Evolutionary conservation across 805 yeast species (phyloP), one percentile per base, ranked within the genome.

Genomic region (Metschnikowia cerradonensis): DNA sequence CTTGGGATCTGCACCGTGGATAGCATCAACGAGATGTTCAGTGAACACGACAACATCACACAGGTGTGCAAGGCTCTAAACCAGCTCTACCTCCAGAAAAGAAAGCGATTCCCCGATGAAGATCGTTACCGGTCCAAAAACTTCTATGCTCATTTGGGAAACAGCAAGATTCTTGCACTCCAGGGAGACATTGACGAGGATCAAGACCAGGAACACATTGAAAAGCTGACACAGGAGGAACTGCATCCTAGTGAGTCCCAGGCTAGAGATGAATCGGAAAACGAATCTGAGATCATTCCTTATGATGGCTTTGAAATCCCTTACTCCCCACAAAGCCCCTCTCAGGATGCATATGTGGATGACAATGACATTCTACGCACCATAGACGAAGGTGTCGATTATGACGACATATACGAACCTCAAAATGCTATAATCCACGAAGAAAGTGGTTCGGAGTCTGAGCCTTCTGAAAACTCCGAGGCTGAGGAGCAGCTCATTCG

Each of bases 101-200:
- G 70, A 53, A 53, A 58, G 36, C 50, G 62, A 15, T 66, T 70
- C 47, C 77, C 76, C 2, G 61, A 61, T 7, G 78, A 74, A 47
- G 76, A 72, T 11, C 67, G 71, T 31, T 74, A 65, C 52, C 66
- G 63, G 45, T 57, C 73, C 4, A 71, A 67, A 51, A 71, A 64
- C 51, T 73, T 74, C 52, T 74, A 71, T 51, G 58, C 64, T 0
- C 71, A 69, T 34, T 52, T 73, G 33, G 76, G 77, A 6, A 62
- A 57, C 48, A 49, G 45, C 34, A 56, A 55, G 41, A 19, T 45
- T 13, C 32, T 54, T 38, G 59, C 57, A 2, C 20, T 54, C 5
- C 52, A 31, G 33, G 61, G 56, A 2, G 57, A 54, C 15, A 20
- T 51, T 1, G 58, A 57, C 15, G 38, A 47, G 2, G 26, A 26